Base-by-base conservation (phyloP, 192 early-diverging fungal genomes). In the Backusella parvicylindrica region DNA sequence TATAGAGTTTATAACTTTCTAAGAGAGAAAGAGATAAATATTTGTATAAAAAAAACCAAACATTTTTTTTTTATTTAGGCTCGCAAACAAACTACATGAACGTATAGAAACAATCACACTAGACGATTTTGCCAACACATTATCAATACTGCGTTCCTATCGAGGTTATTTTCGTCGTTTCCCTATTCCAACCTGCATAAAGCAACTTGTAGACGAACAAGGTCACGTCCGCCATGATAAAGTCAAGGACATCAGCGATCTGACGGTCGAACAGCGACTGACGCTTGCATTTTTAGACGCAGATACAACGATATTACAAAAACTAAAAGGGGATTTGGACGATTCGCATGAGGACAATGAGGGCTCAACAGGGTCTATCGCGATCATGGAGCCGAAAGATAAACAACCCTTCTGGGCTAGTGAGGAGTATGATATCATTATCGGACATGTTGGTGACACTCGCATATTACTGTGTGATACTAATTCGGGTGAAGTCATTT, bases 401-500 rank as follows among this genome's bases (percentile, higher is more conserved):
- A 77, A 81, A 6, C 81, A 83, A 32, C 86, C 92, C 23, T 93
- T 93, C 74, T 93, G 92, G 92, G 85, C 83, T 38, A 82, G 84
- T 40, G 84, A 90, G 56, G 83, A 86, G 53, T 77, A 89, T 64
- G 86, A 91, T 64, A 75, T 92, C 70, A 73, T 87, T 28, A 71
- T 93, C 28, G 88, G 88, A 12, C 91, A 87, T 81, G 91, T 92
- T n/a, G 92, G 92, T 28, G 92, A 93, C 68, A 90, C 89, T 0
- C 78, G 82, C 23, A 77, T 89, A n/a, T 69, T 90, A 28, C 67
- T 89, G 1, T 91, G 87, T 71, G 91, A 92, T 75, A 74, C 80
- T 0, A 81, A 82, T 5, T 84, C 83, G 18, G 92, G 92, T 2
- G 83, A 89, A 68, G 86, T 84, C 11, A 43, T 85, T 23, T 77